These are phyloP conservation scores for Clonostachys sp. DNA, from an alignment of 2,329 filamentous ascomycete species.

Conservation along the genomic window DNA sequence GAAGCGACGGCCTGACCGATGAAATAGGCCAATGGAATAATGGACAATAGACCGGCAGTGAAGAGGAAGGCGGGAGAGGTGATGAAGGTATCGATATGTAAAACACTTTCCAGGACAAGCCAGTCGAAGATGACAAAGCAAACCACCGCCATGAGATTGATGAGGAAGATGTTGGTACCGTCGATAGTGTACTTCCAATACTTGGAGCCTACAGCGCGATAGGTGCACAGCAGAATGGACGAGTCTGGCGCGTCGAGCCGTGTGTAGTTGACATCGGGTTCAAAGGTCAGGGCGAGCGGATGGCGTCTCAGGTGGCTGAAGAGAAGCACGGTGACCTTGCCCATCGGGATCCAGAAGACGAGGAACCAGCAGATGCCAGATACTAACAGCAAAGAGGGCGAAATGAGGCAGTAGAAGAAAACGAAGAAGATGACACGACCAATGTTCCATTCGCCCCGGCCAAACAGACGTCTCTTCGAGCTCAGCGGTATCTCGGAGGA, in stretches of 20 bases:
- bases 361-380: conserved; percentile 91
- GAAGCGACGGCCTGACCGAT: conserved; percentile 98
- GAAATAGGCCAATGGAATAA: conserved; percentile 96
- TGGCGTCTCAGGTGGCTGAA: conserved; percentile 90
- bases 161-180: conserved; percentile 97
- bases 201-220: conserved; percentile 86
- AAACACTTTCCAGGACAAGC: conserved; percentile 64
- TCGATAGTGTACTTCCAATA: conserved; percentile 99
- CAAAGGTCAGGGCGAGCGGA: conserved; percentile 87
- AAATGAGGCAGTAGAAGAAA: conserved; percentile 92
- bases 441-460: conserved; percentile 91
- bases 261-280: conserved; percentile 75
- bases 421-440: conserved; percentile 93
- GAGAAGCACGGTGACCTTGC: conserved; percentile 84
- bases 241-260: conserved; percentile 69
- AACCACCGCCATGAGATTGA: conserved; percentile 94
- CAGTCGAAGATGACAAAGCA: conserved; percentile 93
- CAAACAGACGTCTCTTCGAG: conserved; percentile 83
- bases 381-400: conserved; percentile 78
- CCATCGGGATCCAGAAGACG: conserved; percentile 98
- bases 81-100: conserved; percentile 68
- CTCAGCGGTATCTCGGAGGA: conserved; percentile 25
- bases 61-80: conserved; percentile 87
- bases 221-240: conserved; percentile 92
- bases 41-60: conserved; percentile 76